A percentile compares a stretch with the other conserved stretches of the same genome.
phyloP scores from a whole-genome alignment of 495 filamentous ascomycete genomes.

The Neurospora terricola region DNA sequence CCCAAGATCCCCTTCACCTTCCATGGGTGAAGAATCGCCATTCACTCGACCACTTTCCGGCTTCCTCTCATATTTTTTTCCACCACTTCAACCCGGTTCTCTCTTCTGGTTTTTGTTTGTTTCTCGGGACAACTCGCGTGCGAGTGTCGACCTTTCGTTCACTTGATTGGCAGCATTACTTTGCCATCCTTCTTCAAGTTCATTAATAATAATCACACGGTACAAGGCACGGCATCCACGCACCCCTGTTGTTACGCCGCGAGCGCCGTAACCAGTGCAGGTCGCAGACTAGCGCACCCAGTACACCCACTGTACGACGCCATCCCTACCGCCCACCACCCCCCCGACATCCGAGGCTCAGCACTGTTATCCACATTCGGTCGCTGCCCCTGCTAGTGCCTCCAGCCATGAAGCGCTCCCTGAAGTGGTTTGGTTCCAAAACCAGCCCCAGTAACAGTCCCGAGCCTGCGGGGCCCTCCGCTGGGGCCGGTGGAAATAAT shows the following conservation, averaged over 20 bases:
- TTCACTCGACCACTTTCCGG: not conserved
- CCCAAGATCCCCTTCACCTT: not conserved
- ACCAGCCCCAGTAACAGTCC: slow-evolving; percentile 16
- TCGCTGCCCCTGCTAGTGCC: slow-evolving; percentile 4
- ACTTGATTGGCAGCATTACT: not conserved
- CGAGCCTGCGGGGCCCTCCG: slow-evolving; percentile 18
- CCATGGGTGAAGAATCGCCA: not conserved
- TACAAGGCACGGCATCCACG: not conserved
- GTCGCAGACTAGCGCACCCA: not conserved
- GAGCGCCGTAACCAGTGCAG: not conserved
- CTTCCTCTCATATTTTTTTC: not conserved
- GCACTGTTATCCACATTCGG: slow-evolving; percentile 19
- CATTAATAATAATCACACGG: not conserved
- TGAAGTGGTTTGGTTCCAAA: slow-evolving; percentile 21
- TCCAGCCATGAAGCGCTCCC: slow-evolving; percentile 20
- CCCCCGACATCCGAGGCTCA: slow-evolving; percentile 11
- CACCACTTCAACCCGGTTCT: not conserved
- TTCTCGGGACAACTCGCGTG: not conserved
- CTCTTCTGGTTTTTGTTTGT: not conserved
- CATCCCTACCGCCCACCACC: not conserved
- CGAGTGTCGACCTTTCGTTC: not conserved
- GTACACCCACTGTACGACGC: not conserved
- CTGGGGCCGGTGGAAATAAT: slow-evolving; percentile 19
- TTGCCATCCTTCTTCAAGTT: not conserved
- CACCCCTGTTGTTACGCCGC: not conserved